Evolutionary conservation across 1,284 basidiomycete species (phyloP), one percentile per base, ranked within the genome.

Genomic region (Ganoderma resinaceum): DNA sequence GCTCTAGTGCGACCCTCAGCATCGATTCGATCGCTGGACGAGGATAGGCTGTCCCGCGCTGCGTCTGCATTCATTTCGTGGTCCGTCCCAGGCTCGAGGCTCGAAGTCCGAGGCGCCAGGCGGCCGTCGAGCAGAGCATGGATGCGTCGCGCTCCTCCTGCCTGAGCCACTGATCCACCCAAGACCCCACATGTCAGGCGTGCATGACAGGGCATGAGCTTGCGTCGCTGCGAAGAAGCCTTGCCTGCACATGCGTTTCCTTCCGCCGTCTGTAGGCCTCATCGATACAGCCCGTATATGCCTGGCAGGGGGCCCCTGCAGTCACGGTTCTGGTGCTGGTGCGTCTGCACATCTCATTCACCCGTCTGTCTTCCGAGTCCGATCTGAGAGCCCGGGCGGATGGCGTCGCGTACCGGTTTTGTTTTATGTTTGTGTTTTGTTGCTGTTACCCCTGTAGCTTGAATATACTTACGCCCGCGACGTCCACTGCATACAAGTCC

Each of bases 261-360:
- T 23, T 26, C 9, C 46, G 8, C 18, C n/a, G 37, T 38, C 37
- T 2, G 9, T 38, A 12, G 42, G 42, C 18, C 18, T n/a, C 33
- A 58, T 58, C 55, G 55, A 58, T 58, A 58, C 55, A 58, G 55
- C 20, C n/a, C 33, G 55, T 35, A n/a, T 23, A 58, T 37, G 55
- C 55, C 55, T 58, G 31, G 55, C 52, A 29, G 26, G 52, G 23
- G n/a, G 46, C 46, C 26, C 46, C n/a, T n/a, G 46, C 14, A 16
- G 43, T 46, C n/a, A n/a, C 43, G 43, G 43, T 46, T 33, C 55
- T 33, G 33, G 29, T 55, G 53, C 29, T 33, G 29, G 52, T 55
- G 31, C 29, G 53, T 33, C 31, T 55, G 20, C 20, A 16, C 29
- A 31, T 11, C 20, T 37, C 33, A n/a, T 35, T 18, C 53, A 20